Evolutionary conservation across 2,329 filamentous ascomycete genomes (phyloP).

Genomic region (Fusarium foetens): DNA sequence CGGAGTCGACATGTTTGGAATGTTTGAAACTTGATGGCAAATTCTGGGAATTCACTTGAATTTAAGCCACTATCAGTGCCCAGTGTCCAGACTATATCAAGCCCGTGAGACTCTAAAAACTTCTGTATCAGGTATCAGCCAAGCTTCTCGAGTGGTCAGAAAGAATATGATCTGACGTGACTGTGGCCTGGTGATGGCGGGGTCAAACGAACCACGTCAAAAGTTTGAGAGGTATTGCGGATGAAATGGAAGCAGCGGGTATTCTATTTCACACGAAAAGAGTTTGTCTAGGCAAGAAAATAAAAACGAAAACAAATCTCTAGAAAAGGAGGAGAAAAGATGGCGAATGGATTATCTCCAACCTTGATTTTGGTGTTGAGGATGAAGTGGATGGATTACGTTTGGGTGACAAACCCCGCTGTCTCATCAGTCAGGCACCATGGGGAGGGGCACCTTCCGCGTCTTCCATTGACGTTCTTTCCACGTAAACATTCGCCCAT

Average conservation of each 20-base stretch:
- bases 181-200: conserved; percentile 8
- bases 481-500: background rate
- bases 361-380: conserved; percentile 30
- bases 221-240: background rate
- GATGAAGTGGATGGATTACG: conserved; percentile 30
- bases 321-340: background rate
- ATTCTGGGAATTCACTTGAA: background rate
- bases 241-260: background rate
- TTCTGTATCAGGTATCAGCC: background rate
- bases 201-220: conserved; percentile 7
- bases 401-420: conserved; percentile 32
- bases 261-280: background rate
- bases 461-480: background rate
- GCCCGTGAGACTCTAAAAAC: background rate
- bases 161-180: conserved; percentile 27
- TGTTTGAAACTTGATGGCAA: conserved; percentile 13
- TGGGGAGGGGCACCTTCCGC: conserved; percentile 11
- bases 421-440: conserved; percentile 6
- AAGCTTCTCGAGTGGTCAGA: background rate
- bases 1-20: conserved; percentile 60
- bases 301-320: background rate
- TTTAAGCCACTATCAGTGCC: background rate
- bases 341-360: conserved; percentile 9
- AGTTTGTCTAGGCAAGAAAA: background rate
- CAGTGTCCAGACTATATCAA: background rate